These are phyloP conservation scores for Xylaria venustula DNA, from an alignment of 495 filamentous ascomycete genomes.

Conservation along the genomic window DNA sequence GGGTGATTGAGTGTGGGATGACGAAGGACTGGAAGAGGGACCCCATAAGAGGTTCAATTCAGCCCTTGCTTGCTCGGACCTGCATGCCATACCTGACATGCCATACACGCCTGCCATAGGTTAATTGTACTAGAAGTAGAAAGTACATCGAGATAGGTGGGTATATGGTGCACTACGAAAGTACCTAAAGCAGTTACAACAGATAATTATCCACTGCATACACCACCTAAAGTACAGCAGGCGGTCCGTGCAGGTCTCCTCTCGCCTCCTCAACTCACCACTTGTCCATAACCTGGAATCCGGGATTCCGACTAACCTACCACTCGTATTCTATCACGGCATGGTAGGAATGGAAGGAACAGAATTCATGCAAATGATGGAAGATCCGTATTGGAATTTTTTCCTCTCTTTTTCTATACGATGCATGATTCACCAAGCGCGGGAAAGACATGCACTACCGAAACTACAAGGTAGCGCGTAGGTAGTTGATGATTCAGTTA, in stretches of 20 bases:
- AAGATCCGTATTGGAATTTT: not conserved
- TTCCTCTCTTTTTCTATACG: too few species aligned
- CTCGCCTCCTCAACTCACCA: not conserved
- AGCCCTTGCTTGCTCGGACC: conserved; percentile 12
- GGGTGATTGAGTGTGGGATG: not conserved
- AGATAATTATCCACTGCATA: too few species aligned
- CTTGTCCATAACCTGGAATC: not conserved
- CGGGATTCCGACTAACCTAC: not conserved
- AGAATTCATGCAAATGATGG: not conserved
- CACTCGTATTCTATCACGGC: not conserved
- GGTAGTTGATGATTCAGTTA: too few species aligned
- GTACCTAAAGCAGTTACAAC: too few species aligned
- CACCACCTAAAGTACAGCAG: too few species aligned
- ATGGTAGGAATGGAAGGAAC: not conserved
- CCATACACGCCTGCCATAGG: too few species aligned
- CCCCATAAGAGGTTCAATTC: not conserved
- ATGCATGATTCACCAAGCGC: too few species aligned
- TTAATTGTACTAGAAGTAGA: too few species aligned
- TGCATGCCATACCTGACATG: conserved; percentile 5
- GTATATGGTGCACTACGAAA: too few species aligned
- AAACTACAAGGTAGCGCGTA: too few species aligned
- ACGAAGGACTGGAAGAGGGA: not conserved
- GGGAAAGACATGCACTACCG: too few species aligned
- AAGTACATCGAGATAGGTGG: too few species aligned
- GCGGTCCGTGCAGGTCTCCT: conserved; percentile 9